Base-by-base conservation (phyloP, 768 basidiomycete species). In the Trametes cinnabarina region DNA sequence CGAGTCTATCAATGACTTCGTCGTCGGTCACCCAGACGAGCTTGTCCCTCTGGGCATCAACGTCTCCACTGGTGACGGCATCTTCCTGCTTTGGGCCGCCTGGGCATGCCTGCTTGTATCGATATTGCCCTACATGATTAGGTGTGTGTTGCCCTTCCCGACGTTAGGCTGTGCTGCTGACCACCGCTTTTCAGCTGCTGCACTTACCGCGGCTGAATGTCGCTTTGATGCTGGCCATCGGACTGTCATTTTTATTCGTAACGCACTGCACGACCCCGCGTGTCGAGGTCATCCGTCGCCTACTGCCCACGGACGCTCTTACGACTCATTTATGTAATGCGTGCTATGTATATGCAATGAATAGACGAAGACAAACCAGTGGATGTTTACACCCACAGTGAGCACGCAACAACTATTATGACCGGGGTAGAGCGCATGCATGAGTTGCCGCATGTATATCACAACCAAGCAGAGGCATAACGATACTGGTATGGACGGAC, bases 41-140 rank as follows among this genome's bases (percentile, higher is more conserved):
- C 70, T 72, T 30, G 66, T 79, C 19, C 71, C 79, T 3, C 68
- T 90, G 32, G 90, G 88, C 37, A 87, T 93, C 41, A 68, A 74
- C 12, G 79, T 91, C 8, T 78, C 85, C 0, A 74, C 76, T 12
- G 90, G 88, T 14, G 72, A 76, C 49, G 90, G 81, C 20, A 66
- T 92, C 55, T 84, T 77, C 70, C 72, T 92, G 43, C 74, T 82
- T 9, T 93, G 91, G 91, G 86, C 86, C 1, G 81, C 88, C 3
- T 90, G 88, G 68, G 87, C 78, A 25, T 82, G 81, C 67, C 76
- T 92, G 35, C 70, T 83, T 35, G 76, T 79, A 19, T 90, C 90
- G 1, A 74, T 85, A 48, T 68, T 88, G 40, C 91, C 91, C 14
- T 92, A 91, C 67, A 80, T 89, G 78, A 79, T 90, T 64, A 90